Conservation (phyloP, 441 rosid genomes). For the Theobroma grandiflorum region DNA sequence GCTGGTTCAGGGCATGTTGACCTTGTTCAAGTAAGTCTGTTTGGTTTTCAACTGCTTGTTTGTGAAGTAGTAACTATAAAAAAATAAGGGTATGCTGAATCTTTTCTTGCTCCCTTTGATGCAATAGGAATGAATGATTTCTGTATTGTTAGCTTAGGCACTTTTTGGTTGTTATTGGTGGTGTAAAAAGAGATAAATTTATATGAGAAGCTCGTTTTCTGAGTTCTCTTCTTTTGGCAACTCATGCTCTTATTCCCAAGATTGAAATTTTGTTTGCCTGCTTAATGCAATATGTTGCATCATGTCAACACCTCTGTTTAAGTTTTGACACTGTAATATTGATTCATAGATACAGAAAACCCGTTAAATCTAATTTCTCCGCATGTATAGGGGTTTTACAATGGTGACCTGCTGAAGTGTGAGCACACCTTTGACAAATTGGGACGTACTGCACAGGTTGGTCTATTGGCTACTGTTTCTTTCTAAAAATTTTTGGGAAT, state of each 20-base stretch:
- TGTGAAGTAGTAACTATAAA: slow-evolving; percentile 6
- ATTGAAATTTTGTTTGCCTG: neutral
- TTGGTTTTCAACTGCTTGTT: slow-evolving; percentile 23
- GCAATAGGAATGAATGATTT: neutral
- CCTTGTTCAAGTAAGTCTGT: slow-evolving; percentile 73
- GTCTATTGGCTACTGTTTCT: slow-evolving; percentile 28
- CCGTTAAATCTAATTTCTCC: slow-evolving; percentile 24
- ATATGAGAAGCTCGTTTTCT: neutral
- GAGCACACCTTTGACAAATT: slow-evolving; percentile 83
- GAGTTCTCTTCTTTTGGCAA: too few species aligned
- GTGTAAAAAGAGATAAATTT: neutral
- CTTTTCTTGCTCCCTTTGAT: neutral
- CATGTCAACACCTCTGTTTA: neutral
- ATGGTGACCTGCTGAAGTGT: slow-evolving; percentile 80
- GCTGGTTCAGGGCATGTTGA: slow-evolving; percentile 65
- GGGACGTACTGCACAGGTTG: slow-evolving; percentile 94
- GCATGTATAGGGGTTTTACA: slow-evolving; percentile 69
- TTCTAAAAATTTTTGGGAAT: slow-evolving; percentile 19
- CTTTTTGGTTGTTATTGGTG: neutral
- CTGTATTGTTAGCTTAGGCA: neutral
- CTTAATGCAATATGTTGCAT: slow-evolving; percentile 2
- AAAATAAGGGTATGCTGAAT: neutral
- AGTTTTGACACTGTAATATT: neutral
- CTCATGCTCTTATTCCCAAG: neutral
- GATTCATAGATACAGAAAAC: slow-evolving; percentile 16